Conservation (phyloP, 352 stramenopile species). For the Bremia lactucae region DNA sequence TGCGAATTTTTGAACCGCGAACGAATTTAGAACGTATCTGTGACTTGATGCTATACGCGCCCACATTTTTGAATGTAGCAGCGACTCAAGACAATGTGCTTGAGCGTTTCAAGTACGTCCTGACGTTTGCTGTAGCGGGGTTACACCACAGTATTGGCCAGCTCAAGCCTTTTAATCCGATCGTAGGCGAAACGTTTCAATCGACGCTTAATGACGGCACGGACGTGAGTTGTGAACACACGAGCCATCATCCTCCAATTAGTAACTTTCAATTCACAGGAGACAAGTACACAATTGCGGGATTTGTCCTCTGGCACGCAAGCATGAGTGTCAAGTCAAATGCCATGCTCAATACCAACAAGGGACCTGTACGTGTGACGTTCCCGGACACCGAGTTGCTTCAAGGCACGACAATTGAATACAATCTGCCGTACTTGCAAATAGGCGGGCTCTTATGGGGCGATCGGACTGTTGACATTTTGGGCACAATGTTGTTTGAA, state of each 20-base stretch:
- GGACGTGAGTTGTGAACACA: conserved; percentile 74
- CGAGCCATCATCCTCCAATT: conserved; percentile 77
- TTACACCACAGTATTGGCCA: conserved; percentile 74
- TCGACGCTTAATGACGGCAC: conserved; percentile 65
- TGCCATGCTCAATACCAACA: conserved; percentile 67
- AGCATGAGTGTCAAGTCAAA: conserved; percentile 83
- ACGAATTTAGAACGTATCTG: conserved; percentile 73
- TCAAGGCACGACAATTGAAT: conserved; percentile 48
- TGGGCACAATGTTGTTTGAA: conserved; percentile 59
- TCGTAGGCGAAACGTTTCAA: conserved; percentile 75
- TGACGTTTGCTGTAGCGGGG: conserved; percentile 65
- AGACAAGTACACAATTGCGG: conserved; percentile 61
- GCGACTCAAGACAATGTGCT: conserved; percentile 47
- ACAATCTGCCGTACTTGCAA: conserved; percentile 61
- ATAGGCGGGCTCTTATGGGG: conserved; percentile 72
- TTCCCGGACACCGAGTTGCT: conserved; percentile 38
- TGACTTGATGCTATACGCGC: conserved; percentile 72
- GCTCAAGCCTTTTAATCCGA: conserved; percentile 82
- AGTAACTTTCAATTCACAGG: conserved; percentile 75
- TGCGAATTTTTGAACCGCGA: conserved; percentile 79
- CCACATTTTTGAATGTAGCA: conserved; percentile 60
- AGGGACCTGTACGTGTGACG: conserved; percentile 56
- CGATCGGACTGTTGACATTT: conserved; percentile 71
- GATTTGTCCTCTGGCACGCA: conserved; percentile 63
- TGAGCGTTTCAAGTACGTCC: conserved; percentile 75